Conservation (phyloP, 805 yeast genomes). For the Zygosaccharomyces rouxii region DNA sequence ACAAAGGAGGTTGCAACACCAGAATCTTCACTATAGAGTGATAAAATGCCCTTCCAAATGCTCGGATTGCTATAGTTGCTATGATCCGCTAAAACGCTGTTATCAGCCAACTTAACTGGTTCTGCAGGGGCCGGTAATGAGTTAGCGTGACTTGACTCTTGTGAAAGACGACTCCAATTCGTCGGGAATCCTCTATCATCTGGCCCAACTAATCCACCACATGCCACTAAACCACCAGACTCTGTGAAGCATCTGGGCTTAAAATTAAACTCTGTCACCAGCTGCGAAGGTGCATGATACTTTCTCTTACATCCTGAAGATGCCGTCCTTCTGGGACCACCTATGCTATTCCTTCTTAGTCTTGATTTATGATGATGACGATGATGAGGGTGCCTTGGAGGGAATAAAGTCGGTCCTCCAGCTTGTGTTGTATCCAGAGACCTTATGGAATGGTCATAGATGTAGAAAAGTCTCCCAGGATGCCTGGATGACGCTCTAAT, state of each 20-base stretch:
- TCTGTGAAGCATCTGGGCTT: conserved; percentile 69
- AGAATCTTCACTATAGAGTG: conserved; percentile 44
- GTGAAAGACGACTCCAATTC: conserved; percentile 25
- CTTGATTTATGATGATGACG: conserved; percentile 8
- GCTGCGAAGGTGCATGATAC: conserved; percentile 27
- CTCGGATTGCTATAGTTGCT: conserved; percentile 31
- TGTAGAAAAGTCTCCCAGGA: conserved; percentile 50
- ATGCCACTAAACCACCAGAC: conserved; percentile 47
- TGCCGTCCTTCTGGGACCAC: conserved; percentile 4
- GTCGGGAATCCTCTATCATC: conserved; percentile 33
- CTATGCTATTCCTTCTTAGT: conserved; percentile 11
- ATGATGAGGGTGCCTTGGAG: conserved; percentile 3
- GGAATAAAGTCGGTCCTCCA: background rate
- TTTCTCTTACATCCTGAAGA: conserved; percentile 3
- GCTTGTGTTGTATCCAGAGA: conserved; percentile 36
- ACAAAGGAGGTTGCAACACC: conserved; percentile 47
- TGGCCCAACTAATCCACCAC: conserved; percentile 48
- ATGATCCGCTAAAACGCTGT: conserved; percentile 25
- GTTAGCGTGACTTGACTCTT: conserved; percentile 15
- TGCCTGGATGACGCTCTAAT: conserved; percentile 46
- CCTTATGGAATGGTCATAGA: conserved; percentile 51
- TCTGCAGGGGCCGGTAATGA: conserved; percentile 21
- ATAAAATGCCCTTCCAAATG: conserved; percentile 49
- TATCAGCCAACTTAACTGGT: conserved; percentile 31
- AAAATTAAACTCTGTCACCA: conserved; percentile 51